phyloP scores from a whole-genome alignment of 2,329 filamentous ascomycete genomes.

The Cercospora sesami region DNA sequence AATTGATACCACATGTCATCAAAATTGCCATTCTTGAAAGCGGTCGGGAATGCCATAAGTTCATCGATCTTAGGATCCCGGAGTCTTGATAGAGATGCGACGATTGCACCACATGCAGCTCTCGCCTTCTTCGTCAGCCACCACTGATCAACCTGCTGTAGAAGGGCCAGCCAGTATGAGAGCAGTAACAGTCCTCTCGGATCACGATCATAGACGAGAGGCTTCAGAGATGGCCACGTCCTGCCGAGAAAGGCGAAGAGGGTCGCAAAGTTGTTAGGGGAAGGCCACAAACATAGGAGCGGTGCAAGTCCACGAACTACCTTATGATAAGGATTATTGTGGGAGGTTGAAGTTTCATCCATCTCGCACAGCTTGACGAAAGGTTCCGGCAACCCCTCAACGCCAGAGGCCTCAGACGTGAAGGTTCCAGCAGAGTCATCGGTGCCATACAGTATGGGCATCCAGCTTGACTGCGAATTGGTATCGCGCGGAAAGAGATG shows the following conservation, averaged over 20 bases:
- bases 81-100: conserved; percentile 17
- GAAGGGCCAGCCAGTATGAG: conserved; percentile 27
- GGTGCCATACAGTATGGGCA: not conserved
- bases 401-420: not conserved
- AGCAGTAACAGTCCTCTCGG: conserved; percentile 23
- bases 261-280: conserved; percentile 15
- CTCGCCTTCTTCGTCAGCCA: conserved; percentile 26
- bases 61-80: not conserved
- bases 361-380: conserved; percentile 28
- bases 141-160: conserved; percentile 28
- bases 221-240: conserved; percentile 16
- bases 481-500: not conserved
- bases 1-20: not conserved
- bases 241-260: conserved; percentile 27
- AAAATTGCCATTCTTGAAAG: not conserved
- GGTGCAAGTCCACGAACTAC: conserved; percentile 26
- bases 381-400: conserved; percentile 20
- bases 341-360: conserved; percentile 14
- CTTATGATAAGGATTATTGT: conserved; percentile 24
- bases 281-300: conserved; percentile 16
- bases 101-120: conserved; percentile 23
- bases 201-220: conserved; percentile 23
- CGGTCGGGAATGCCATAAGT: not conserved
- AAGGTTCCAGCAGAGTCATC: conserved; percentile 4
- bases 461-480: not conserved